Evolutionary conservation across 2,329 filamentous ascomycete genomes (phyloP).

Genomic region (Diaporthe caulivora): DNA sequence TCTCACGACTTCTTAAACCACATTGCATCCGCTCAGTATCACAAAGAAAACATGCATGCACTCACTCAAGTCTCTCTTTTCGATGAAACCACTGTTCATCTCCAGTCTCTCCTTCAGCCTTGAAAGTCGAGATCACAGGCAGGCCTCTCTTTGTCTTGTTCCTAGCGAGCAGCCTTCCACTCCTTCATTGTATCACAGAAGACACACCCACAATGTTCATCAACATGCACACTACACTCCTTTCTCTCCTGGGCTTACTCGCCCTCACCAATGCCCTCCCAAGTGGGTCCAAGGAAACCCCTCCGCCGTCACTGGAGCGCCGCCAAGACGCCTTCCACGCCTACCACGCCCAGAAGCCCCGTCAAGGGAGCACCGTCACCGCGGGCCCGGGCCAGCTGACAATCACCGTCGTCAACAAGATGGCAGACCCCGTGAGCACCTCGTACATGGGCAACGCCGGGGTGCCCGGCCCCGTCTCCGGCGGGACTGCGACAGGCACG

Average conservation of each 20-base stretch:
- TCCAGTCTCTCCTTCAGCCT: neutral
- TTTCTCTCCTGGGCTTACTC: conserved; percentile 28
- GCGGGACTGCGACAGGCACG: neutral
- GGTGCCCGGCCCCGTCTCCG: neutral
- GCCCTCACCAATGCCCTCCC: conserved; percentile 33
- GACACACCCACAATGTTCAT: neutral
- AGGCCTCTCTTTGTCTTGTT: conserved; percentile 1
- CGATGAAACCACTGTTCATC: neutral
- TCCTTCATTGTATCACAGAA: neutral
- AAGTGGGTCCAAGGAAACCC: conserved; percentile 24
- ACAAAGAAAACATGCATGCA: neutral
- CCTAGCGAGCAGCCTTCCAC: conserved; percentile 4
- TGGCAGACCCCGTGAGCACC: conserved; percentile 31
- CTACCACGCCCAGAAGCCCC: conserved; percentile 15
- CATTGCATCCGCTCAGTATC: neutral
- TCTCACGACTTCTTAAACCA: conserved; percentile 4
- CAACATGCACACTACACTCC: conserved; percentile 21
- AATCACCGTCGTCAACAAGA: conserved; percentile 37
- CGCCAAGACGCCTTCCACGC: conserved; percentile 4
- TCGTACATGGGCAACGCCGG: conserved; percentile 34
- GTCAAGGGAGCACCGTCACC: conserved; percentile 1
- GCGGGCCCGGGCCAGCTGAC: conserved; percentile 25
- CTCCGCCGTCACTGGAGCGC: conserved; percentile 9
- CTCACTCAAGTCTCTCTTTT: conserved; percentile 11
- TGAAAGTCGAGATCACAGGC: neutral